phyloP scores from a whole-genome alignment of 2,329 filamentous ascomycete genomes.

The Blastomyces gilchristii region DNA sequence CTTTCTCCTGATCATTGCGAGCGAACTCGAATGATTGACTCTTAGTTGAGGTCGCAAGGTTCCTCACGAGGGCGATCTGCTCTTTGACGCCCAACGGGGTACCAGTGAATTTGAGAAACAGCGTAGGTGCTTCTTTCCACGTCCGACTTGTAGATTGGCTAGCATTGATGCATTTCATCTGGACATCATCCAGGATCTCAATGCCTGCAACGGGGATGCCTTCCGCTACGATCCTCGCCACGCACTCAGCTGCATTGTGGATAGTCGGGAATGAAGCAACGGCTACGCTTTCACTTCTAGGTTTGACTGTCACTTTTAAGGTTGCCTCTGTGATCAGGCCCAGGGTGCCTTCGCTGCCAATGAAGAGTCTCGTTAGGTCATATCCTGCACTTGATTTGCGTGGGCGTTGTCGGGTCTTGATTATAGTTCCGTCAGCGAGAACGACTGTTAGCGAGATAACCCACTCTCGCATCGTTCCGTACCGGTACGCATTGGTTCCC shows the following conservation, averaged over 20 bases:
- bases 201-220: constrained; percentile 84
- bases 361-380: constrained; percentile 79
- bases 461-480: constrained; percentile 94
- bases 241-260: constrained; percentile 65
- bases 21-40: constrained; percentile 60
- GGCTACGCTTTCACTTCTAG: constrained; percentile 69
- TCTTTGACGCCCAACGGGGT: constrained; percentile 54
- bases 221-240: constrained; percentile 65
- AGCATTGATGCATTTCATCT: constrained; percentile 63
- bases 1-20: constrained; percentile 51
- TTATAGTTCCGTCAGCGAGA: constrained; percentile 76
- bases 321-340: constrained; percentile 86
- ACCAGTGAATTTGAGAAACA: constrained; percentile 68
- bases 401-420: constrained; percentile 80
- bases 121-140: constrained; percentile 60
- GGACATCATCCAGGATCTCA: constrained; percentile 83
- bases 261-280: constrained; percentile 57
- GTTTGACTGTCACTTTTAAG: constrained; percentile 73
- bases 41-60: constrained; percentile 45
- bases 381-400: constrained; percentile 87
- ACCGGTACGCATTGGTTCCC: constrained; percentile 83
- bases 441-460: constrained; percentile 79
- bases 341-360: constrained; percentile 84
- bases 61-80: constrained; percentile 51
- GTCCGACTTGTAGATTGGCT: constrained; percentile 37